Percentiles rank a stretch among this genome's conserved stretches.
Evolutionary conservation across 768 basidiomycete genomes (phyloP).

Genomic region (Suillus variegatus): DNA sequence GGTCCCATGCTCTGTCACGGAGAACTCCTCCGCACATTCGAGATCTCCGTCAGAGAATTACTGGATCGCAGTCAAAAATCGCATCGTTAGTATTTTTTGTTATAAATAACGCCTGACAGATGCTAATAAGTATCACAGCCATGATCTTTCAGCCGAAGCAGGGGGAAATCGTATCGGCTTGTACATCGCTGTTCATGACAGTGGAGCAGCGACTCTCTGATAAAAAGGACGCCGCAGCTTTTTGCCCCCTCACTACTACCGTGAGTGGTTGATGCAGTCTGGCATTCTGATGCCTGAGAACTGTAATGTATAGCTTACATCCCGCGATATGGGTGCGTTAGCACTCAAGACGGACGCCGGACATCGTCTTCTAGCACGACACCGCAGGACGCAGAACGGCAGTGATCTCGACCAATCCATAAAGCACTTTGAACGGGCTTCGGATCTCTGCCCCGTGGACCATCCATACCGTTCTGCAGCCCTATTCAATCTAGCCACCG

Average conservation of each 20-base stretch:
- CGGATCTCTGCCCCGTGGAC: background rate
- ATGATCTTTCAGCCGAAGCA: too few species aligned
- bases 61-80: background rate
- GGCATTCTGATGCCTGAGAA: too few species aligned
- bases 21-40: conserved; percentile 3
- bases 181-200: too few species aligned
- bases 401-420: background rate
- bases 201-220: too few species aligned
- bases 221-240: too few species aligned
- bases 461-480: background rate
- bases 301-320: too few species aligned
- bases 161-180: too few species aligned
- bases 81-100: background rate
- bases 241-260: too few species aligned
- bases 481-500: background rate
- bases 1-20: conserved; percentile 8
- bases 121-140: background rate
- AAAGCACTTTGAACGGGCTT: background rate
- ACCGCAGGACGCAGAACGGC: background rate
- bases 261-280: too few species aligned
- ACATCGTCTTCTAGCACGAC: background rate
- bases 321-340: too few species aligned
- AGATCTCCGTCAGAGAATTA: conserved; percentile 4
- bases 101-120: background rate
- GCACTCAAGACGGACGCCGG: background rate